phyloP scores from a whole-genome alignment of 2,329 filamentous ascomycete species.

The Stemphylium vesicarium region DNA sequence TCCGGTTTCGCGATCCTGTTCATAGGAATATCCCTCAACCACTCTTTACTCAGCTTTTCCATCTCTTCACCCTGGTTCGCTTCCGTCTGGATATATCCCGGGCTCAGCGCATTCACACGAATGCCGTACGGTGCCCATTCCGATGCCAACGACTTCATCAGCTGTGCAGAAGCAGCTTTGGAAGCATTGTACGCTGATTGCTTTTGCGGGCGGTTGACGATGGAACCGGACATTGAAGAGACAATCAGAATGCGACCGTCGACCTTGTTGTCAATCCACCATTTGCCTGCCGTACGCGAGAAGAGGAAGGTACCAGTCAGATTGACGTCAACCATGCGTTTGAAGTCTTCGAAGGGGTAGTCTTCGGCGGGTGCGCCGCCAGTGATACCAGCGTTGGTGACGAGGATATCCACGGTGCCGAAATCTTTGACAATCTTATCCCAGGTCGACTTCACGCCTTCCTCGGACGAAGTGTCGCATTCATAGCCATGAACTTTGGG shows the following conservation, averaged over 20 bases:
- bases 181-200: constrained; percentile 84
- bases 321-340: constrained; percentile 81
- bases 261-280: constrained; percentile 74
- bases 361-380: constrained; percentile 68
- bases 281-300: constrained; percentile 61
- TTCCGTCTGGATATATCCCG: constrained; percentile 86
- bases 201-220: constrained; percentile 68
- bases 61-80: constrained; percentile 57
- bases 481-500: constrained; percentile 47
- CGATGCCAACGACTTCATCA: constrained; percentile 78
- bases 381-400: constrained; percentile 51
- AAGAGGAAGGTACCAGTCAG: constrained; percentile 79
- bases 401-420: constrained; percentile 48
- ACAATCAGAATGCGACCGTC: constrained; percentile 77
- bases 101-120: constrained; percentile 80
- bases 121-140: constrained; percentile 82
- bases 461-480: constrained; percentile 49
- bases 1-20: constrained; percentile 48
- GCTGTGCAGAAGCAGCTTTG: constrained; percentile 61
- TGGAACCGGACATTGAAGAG: constrained; percentile 64
- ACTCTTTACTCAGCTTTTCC: constrained; percentile 29
- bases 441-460: constrained; percentile 46
- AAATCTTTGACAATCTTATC: constrained; percentile 40
- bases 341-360: constrained; percentile 78
- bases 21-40: constrained; percentile 46